A percentile compares a stretch with the other conserved stretches of the same genome.
phyloP scores from a whole-genome alignment of 805 yeast genomes.

The Saccharomycopsis javanensis region DNA sequence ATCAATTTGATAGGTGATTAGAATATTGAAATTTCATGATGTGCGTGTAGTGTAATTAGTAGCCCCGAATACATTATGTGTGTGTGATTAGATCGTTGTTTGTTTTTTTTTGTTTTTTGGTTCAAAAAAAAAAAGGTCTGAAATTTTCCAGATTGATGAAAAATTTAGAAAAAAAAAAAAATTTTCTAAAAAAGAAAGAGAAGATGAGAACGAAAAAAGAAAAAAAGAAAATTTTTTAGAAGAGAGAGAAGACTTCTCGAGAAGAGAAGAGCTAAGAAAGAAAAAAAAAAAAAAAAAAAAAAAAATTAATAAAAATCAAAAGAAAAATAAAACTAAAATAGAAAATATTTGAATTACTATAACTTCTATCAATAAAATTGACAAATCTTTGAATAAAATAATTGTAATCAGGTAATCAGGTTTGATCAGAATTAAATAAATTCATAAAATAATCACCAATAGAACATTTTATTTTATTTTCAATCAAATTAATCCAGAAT shows the following conservation, averaged over 20 bases:
- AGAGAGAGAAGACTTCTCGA: not conserved
- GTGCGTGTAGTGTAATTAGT: no score
- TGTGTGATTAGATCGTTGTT: no score
- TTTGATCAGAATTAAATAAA: not conserved
- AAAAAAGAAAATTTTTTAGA: not conserved
- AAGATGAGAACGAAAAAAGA: constrained; percentile 12
- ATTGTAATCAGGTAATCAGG: not conserved
- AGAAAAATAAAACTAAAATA: not conserved
- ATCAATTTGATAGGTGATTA: no score
- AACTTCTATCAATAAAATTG: not conserved
- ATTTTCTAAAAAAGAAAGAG: constrained; percentile 8
- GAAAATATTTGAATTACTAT: not conserved
- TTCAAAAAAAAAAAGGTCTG: no score
- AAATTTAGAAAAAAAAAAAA: not conserved
- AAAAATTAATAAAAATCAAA: no score
- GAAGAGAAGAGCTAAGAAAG: not conserved
- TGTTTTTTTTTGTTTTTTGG: not conserved
- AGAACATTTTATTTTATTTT: not conserved
- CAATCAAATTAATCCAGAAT: not conserved
- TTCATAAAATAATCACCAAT: not conserved
- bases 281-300: not conserved
- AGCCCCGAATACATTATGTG: not conserved
- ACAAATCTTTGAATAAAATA: no score
- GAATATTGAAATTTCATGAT: no score
- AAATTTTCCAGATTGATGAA: not conserved